These are phyloP conservation scores for Closterium sp. DNA, from an alignment of 139 green algal genomes.

Conservation along the genomic window DNA sequence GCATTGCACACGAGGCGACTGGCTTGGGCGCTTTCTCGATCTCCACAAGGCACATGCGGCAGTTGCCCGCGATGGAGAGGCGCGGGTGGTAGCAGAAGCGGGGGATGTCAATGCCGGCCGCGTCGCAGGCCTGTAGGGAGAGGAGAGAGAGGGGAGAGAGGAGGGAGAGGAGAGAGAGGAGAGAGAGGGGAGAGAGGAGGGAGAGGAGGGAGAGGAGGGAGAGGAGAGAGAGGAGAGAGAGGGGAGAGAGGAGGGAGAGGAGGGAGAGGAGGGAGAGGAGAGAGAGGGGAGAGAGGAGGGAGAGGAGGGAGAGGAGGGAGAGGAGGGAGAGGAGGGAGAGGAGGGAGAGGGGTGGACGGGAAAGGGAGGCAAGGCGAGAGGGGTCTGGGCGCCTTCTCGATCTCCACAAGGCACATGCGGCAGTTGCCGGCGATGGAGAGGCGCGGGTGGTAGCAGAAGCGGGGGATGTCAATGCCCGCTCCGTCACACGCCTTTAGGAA, in stretches of 20 bases:
- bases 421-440: slow-evolving; percentile 95
- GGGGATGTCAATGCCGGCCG: slow-evolving; percentile 91
- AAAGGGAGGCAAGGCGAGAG: no score
- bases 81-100: slow-evolving; percentile 97
- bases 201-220: not conserved
- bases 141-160: no score
- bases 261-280: not conserved
- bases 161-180: no score
- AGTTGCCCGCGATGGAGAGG: slow-evolving; percentile 97
- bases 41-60: slow-evolving; percentile 98
- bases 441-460: slow-evolving; percentile 96
- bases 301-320: no score
- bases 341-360: no score
- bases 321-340: no score
- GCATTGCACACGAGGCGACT: slow-evolving; percentile 97
- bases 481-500: slow-evolving; percentile 77
- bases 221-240: not conserved
- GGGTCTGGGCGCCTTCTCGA: no score
- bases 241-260: not conserved
- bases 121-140: slow-evolving; percentile 76
- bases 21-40: slow-evolving; percentile 96
- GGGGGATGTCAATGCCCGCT: slow-evolving; percentile 90
- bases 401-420: no score
- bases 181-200: no score
- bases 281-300: not conserved